These are phyloP conservation scores for Cyberlindnera saturnus DNA, from an alignment of 805 yeast species.

Conservation along the genomic window DNA sequence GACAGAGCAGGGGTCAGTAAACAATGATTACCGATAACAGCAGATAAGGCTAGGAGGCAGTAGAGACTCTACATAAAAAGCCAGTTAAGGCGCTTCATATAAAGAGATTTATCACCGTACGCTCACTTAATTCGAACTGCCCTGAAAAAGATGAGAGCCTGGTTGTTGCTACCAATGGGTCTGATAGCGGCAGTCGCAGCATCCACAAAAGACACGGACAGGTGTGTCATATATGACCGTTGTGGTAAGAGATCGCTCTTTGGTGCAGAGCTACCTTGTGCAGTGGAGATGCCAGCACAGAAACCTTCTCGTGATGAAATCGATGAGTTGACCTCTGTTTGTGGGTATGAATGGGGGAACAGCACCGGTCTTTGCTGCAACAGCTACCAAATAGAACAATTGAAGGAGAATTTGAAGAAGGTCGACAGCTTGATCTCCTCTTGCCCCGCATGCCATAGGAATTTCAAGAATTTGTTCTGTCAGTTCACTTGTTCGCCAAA, in stretches of 20 bases:
- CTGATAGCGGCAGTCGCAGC: background rate
- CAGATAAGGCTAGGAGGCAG: too few species aligned
- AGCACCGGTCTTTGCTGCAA: constrained; percentile 61
- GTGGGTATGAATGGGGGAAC: constrained; percentile 65
- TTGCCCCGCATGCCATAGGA: constrained; percentile 89
- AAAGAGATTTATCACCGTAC: too few species aligned
- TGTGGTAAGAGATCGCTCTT: constrained; percentile 81
- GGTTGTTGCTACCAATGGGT: too few species aligned
- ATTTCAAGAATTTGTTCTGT: constrained; percentile 80
- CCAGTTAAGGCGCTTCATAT: too few species aligned
- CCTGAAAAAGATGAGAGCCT: too few species aligned
- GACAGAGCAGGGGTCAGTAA: too few species aligned
- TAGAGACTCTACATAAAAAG: too few species aligned
- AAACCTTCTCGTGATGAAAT: constrained; percentile 32
- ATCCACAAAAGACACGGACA: constrained; percentile 3
- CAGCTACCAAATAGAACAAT: constrained; percentile 46
- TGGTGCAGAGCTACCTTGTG: constrained; percentile 79
- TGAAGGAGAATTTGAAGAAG: constrained; percentile 58
- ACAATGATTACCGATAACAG: too few species aligned
- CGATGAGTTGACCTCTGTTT: constrained; percentile 45
- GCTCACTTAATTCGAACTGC: too few species aligned
- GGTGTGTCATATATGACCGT: constrained; percentile 32
- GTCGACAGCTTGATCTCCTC: constrained; percentile 80
- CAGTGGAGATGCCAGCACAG: constrained; percentile 51
- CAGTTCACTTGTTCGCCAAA: constrained; percentile 86